A percentile compares a stretch with the other conserved stretches of the same genome.
Evolutionary conservation across 306 rosid species (phyloP).

Genomic region (Cucurbita ficifolia): DNA sequence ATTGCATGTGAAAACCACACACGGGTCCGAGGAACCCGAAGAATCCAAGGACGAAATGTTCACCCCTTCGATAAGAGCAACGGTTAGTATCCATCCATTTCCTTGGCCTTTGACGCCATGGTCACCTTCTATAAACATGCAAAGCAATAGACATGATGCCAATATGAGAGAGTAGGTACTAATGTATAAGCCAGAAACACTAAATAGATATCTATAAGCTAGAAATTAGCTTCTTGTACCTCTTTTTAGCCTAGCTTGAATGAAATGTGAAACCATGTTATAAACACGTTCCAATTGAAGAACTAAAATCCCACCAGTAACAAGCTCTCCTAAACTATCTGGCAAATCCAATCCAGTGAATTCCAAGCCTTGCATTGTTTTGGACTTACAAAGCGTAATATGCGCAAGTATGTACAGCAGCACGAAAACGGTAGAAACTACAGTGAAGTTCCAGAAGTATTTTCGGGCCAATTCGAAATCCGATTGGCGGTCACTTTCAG

Average conservation of each 20-base stretch:
- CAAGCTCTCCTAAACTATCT: slow-evolving; percentile 63
- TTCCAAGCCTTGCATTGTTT: slow-evolving; percentile 48
- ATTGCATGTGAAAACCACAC: slow-evolving; percentile 73
- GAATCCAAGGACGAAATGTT: slow-evolving; percentile 55
- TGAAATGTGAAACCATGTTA: slow-evolving; percentile 49
- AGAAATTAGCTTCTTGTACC: slow-evolving; percentile 17
- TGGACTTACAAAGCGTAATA: slow-evolving; percentile 36
- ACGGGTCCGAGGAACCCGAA: slow-evolving; percentile 49
- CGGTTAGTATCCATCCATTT: slow-evolving; percentile 83
- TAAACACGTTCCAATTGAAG: slow-evolving; percentile 46
- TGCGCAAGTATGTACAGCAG: slow-evolving; percentile 45
- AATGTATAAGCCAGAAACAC: neutral
- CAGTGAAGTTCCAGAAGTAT: slow-evolving; percentile 54
- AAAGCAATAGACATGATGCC: neutral
- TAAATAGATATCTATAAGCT: neutral
- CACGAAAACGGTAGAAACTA: slow-evolving; percentile 38
- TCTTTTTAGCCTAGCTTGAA: slow-evolving; percentile 63
- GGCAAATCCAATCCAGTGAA: slow-evolving; percentile 72
- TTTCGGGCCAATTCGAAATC: slow-evolving; percentile 41
- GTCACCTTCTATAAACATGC: slow-evolving; percentile 41
- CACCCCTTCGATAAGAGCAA: slow-evolving; percentile 65
- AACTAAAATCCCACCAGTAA: slow-evolving; percentile 50
- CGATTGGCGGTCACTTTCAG: slow-evolving; percentile 38
- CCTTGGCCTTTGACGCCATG: slow-evolving; percentile 75
- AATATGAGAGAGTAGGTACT: neutral